Evolutionary conservation across 2,329 filamentous ascomycete genomes (phyloP), one percentile per base, ranked within the genome.

Genomic region (Rhinocladiella mackenziei): DNA sequence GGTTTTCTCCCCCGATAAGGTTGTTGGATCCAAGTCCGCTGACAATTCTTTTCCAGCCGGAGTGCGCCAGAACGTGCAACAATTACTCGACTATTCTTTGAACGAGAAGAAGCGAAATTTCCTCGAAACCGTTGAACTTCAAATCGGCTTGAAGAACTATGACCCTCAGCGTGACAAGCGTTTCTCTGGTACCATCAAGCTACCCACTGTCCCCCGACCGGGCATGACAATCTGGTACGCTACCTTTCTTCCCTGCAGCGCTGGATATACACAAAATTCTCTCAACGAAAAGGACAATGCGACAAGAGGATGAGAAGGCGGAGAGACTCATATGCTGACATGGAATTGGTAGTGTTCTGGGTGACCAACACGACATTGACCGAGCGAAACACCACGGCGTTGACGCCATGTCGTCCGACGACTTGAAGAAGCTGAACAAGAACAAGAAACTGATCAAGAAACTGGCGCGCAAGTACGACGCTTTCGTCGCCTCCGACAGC

Each of bases 371-470:
- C 81, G 92, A 98, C 81, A 94, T 98, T 69, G 92, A 98, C 73
- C 89, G 92, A 81, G 91, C 92, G 69, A 98, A 98, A 84, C 92
- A 98, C 81, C 86, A 89, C 67, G 91, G 89, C 72, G 82, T 97
- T 62, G 92, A 98, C 70, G 89, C 91, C 77, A 97, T 97, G 92
- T 94, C 87, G 66, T 75, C 87, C 60, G 92, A 98, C 66, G 92
- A 98, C 75, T 77, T 98, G 77, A 98, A 98, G 87, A 98, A 98
- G 86, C 88, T 98, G 62, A 98, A 98, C 86, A 98, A 98, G 88
- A 98, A 98, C 88, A 97, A 98, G 87, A 98, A 98, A 86, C 84
- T 97, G 67, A 96, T 98, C 84, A 98, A 98, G 89, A 98, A 98
- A 86, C 86, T 98, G 60, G 92, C 92, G 57, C 89, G 89, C 83